Evolutionary conservation across 2,329 filamentous ascomycete genomes (phyloP).

Genomic region (Thelonectria rubi): DNA sequence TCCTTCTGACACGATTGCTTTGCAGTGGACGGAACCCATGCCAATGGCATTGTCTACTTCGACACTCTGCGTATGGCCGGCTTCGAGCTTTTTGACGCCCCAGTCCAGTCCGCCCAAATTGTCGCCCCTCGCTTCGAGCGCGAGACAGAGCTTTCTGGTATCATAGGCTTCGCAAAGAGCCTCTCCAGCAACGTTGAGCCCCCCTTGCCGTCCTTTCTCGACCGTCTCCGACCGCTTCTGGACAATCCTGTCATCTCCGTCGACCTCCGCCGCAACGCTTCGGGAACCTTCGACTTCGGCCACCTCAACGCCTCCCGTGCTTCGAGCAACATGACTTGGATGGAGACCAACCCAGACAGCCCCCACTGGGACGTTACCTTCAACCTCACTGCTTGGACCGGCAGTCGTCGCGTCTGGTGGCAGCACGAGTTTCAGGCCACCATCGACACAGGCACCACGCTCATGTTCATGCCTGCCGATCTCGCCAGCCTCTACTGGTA

Average conservation of each 20-base stretch:
- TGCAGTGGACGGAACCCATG: conserved; percentile 55
- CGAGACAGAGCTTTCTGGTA: conserved; percentile 56
- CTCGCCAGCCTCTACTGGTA: conserved; percentile 69
- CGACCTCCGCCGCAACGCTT: conserved; percentile 58
- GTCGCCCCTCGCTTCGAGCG: conserved; percentile 56
- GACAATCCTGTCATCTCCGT: conserved; percentile 57
- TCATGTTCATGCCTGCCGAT: conserved; percentile 67
- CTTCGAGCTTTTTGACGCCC: conserved; percentile 54
- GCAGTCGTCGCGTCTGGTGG: conserved; percentile 60
- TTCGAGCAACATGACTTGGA: conserved; percentile 54
- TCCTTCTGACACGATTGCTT: not conserved
- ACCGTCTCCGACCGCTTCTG: conserved; percentile 54
- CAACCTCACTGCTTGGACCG: conserved; percentile 53
- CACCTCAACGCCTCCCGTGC: conserved; percentile 54
- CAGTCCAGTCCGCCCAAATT: conserved; percentile 58
- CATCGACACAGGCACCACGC: conserved; percentile 74
- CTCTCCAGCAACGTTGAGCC: conserved; percentile 56
- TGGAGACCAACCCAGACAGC: conserved; percentile 45
- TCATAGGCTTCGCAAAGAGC: conserved; percentile 61
- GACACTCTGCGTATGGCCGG: conserved; percentile 60
- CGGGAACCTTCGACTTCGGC: conserved; percentile 62
- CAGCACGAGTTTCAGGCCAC: conserved; percentile 62
- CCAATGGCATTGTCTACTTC: conserved; percentile 59
- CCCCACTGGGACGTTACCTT: conserved; percentile 59
- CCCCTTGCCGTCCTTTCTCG: conserved; percentile 54